Base-by-base conservation (phyloP, 495 filamentous ascomycete species). In the Cladorrhinum samala region DNA sequence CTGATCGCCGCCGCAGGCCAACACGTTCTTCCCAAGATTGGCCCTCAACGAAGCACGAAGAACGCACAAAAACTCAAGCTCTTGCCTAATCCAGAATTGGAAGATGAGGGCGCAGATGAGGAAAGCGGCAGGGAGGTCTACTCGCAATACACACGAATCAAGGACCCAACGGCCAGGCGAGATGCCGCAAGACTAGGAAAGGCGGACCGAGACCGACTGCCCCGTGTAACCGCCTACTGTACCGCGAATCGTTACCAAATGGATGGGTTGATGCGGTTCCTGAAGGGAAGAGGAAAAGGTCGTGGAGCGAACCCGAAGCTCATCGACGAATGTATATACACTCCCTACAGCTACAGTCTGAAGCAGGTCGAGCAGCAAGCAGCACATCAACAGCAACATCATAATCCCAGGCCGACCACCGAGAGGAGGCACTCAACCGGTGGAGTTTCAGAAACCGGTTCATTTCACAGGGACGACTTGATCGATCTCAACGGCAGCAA, bases 251-350 rank as follows among this genome's bases (percentile, higher is more conserved):
- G 81, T 11, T 96, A 96, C 63, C 83, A 89, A 54, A 81, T 95
- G 68, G 91, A 96, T 6, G 84, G 83, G 3, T 73, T 96, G 39
- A 86, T 95, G 79, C 81, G 84, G 50, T 97, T 89, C 62, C 71
- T 98, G 25, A 98, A 97, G 68, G 86, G 88, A 9, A 77, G 88
- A 45, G 77, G 78, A 20, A 86, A 84, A 58, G 80, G 77, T 37
- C 80, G 87, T 49, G 88, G 89, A 2, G 79, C 93, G 2, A 86
- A 82, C 52, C 91, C 93, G 9, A 97, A 96, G 68, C 70, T 89
- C 38, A 94, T 93, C 55, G 93, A 98, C 67, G 94, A 98, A 59
- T 98, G 93, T 68, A 88, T 97, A 51, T 98, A 96, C 65, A 88
- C 92, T 2, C 88, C 91, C 0, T 98, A 89, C 66, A 85, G 81